Evolutionary conservation across 2,329 filamentous ascomycete genomes (phyloP), one percentile per base, ranked within the genome.

Genomic region (Aspergillus sp.): DNA sequence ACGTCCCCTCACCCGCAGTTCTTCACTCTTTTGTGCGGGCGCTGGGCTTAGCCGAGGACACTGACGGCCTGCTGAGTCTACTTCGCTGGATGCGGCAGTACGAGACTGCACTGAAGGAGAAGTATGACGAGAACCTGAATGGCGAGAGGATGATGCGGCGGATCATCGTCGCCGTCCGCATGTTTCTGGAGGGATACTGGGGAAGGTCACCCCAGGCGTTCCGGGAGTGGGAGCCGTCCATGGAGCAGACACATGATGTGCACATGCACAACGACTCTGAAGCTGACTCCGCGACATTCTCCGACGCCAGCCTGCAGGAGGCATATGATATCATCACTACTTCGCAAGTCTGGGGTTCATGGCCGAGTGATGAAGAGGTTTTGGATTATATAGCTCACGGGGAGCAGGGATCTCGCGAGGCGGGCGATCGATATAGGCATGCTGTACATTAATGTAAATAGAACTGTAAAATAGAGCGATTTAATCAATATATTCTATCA

Each of bases 21-120:
- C 69, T 81, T 11, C 79, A 81, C 67, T 69, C 70, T 5, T 78
- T 79, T 59, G 71, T 80, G 48, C 71, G 78, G 44, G 73, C 75
- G 30, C 68, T 81, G 11, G 79, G 79, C 10, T 62, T 73, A 4
- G 71, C 73, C 5, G 70, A 71, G 58, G 79, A 81, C 57, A 71
- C 73, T 42, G 70, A 77, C 39, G 74, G 75, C 11, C 59, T 81
- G 19, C 56, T 80, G 36, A 70, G 70, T 51, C 67, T 81, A 21
- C 65, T 81, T 44, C 71, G 69, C 17, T 80, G 78, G 78, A 80
- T 81, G 75, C 73, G 69, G 30, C 66, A 66, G 47, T 73, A 70
- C 60, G 68, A 71, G 13, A 48, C 61, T 30, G 66, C 71, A 5
- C 61, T 81, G 17, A 71, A 73, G 21, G 71, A 73, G 54, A 58